Percentiles rank a stretch among this genome's conserved stretches.
Evolutionary conservation across 345 rosid genomes (phyloP).

Genomic region (Mallotus nudiflorus): DNA sequence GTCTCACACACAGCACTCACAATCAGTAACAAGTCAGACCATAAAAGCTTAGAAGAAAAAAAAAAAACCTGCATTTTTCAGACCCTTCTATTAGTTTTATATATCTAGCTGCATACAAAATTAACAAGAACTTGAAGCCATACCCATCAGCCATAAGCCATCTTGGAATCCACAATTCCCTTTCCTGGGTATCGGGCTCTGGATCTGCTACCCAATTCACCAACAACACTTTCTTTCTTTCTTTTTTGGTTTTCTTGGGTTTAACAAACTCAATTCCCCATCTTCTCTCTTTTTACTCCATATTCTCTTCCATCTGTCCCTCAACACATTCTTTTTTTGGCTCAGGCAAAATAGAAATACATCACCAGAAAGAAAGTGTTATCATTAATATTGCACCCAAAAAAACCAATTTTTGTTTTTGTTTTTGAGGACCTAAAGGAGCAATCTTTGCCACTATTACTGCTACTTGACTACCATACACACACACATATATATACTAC

Average conservation of each 20-base stretch:
- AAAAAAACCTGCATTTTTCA: not conserved
- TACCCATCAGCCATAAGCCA: conserved; percentile 1
- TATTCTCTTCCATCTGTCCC: not conserved
- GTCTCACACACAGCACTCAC: conserved; percentile 5
- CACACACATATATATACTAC: too few species aligned
- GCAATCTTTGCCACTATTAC: not conserved
- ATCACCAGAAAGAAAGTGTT: not conserved
- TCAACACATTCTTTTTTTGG: too few species aligned
- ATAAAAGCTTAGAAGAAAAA: not conserved
- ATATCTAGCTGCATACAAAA: too few species aligned
- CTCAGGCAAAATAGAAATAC: not conserved
- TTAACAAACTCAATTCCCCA: conserved; percentile 18
- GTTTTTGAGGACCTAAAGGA: too few species aligned
- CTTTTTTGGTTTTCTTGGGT: conserved; percentile 13
- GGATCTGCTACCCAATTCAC: conserved; percentile 65
- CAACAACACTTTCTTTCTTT: conserved; percentile 37
- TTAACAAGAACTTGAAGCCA: conserved; percentile 10
- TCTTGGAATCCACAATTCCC: conserved; percentile 41
- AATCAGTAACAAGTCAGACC: conserved; percentile 5
- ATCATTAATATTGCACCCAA: not conserved
- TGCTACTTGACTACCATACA: too few species aligned
- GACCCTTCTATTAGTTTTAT: too few species aligned
- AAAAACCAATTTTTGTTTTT: not conserved
- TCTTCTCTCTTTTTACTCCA: too few species aligned
- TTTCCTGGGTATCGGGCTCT: conserved; percentile 58